phyloP scores from a whole-genome alignment of 176 grass and related monocot genomes.

The Oryza punctata region DNA sequence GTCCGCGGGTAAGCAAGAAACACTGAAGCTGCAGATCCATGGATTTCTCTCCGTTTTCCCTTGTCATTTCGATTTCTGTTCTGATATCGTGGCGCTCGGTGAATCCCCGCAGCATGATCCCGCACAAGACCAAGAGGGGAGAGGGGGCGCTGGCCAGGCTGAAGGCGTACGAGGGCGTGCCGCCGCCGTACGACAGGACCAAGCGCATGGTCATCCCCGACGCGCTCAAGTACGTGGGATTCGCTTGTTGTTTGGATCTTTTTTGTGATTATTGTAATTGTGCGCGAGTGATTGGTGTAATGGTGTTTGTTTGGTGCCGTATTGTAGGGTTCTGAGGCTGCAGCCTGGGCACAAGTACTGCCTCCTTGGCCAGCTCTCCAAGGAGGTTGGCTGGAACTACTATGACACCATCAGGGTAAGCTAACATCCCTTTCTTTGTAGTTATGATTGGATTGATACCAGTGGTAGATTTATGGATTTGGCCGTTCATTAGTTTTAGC shows the following conservation, averaged over 20 bases:
- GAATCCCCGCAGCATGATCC: slow-evolving; percentile 70
- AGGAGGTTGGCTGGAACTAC: slow-evolving; percentile 94
- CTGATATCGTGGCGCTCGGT: background rate
- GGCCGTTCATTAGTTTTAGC: background rate
- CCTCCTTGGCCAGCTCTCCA: slow-evolving; percentile 78
- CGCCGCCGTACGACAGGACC: slow-evolving; percentile 84
- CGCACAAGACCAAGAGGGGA: slow-evolving; percentile 94
- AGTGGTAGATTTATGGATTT: background rate
- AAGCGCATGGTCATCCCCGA: slow-evolving; percentile 95
- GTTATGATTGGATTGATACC: background rate
- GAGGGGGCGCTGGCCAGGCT: slow-evolving; percentile 82
- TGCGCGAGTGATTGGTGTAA: background rate
- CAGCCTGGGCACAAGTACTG: slow-evolving; percentile 93
- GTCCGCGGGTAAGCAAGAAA: slow-evolving; percentile 56
- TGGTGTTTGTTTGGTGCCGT: background rate
- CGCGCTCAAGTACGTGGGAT: slow-evolving; percentile 70
- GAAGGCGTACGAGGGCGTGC: slow-evolving; percentile 88
- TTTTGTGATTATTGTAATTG: no score
- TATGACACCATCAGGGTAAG: slow-evolving; percentile 78
- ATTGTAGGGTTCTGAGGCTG: slow-evolving; percentile 81
- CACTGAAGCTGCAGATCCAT: background rate
- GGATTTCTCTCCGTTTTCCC: accelerated
- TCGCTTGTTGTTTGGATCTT: background rate
- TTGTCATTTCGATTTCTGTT: background rate
- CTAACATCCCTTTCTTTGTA: background rate